These are phyloP conservation scores for Nitzschia sp. DNA, from an alignment of 108 stramenopile genomes.

Conservation along the genomic window DNA sequence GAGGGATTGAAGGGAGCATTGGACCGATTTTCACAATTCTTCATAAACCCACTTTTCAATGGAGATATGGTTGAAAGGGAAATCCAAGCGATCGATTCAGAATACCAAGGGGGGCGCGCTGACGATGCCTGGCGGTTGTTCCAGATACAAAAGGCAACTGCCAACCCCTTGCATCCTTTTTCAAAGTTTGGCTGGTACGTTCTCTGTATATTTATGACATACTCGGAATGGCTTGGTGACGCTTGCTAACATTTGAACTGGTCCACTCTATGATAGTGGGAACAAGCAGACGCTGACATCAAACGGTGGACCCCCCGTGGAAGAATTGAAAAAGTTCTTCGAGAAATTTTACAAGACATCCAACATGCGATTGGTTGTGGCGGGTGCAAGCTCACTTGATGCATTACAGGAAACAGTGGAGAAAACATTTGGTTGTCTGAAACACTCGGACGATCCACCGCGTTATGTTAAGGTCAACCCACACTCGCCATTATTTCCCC, in stretches of 20 bases:
- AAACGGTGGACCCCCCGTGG: constrained; percentile 50
- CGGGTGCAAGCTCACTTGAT: constrained; percentile 81
- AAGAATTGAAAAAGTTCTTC: constrained; percentile 68
- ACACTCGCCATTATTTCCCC: constrained; percentile 44
- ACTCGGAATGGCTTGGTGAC: neutral
- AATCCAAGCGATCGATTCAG: constrained; percentile 93
- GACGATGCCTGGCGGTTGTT: constrained; percentile 90
- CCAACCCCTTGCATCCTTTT: constrained; percentile 72
- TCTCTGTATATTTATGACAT: neutral
- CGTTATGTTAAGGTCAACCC: constrained; percentile 41
- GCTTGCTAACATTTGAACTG: neutral
- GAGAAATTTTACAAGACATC: constrained; percentile 82
- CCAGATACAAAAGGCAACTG: constrained; percentile 73
- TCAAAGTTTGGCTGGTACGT: constrained; percentile 67
- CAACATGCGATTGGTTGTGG: constrained; percentile 86
- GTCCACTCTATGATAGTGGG: constrained; percentile 64
- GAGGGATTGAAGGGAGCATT: constrained; percentile 80
- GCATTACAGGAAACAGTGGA: constrained; percentile 74
- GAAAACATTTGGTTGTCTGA: constrained; percentile 63
- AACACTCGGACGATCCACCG: constrained; percentile 47
- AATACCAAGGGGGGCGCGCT: constrained; percentile 92
- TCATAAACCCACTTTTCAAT: constrained; percentile 92
- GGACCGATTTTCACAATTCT: constrained; percentile 95
- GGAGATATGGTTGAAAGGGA: constrained; percentile 86
- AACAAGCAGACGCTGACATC: constrained; percentile 86